A percentile compares a stretch with the other conserved stretches of the same genome.
Conservation (phyloP, 805 yeast genomes). For the Starmerella stigmatis region DNA sequence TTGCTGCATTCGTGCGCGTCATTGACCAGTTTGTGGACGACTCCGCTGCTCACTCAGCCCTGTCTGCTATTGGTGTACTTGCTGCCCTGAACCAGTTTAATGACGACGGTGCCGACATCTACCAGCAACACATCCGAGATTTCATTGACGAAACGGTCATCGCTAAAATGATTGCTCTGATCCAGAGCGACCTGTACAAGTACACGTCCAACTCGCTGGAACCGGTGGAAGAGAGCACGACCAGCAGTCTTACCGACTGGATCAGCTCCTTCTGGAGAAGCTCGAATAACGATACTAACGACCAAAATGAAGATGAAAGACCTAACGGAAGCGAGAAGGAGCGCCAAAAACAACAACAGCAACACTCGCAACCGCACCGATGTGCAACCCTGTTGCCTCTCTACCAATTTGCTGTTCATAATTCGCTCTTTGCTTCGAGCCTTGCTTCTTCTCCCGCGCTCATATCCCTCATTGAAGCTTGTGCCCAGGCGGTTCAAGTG, state of each 20-base stretch:
- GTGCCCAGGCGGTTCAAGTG: constrained; percentile 28
- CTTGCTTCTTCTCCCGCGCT: constrained; percentile 27
- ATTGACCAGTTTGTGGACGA: constrained; percentile 25
- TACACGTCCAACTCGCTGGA: not conserved
- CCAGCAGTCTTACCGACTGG: not conserved
- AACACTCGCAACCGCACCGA: not conserved
- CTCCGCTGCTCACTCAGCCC: constrained; percentile 29
- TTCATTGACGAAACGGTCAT: constrained; percentile 33
- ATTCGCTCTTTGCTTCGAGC: constrained; percentile 29
- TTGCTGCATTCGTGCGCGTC: constrained; percentile 30
- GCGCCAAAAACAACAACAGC: constrained; percentile 7
- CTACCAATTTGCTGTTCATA: constrained; percentile 32
- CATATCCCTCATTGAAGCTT: constrained; percentile 26
- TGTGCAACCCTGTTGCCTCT: constrained; percentile 24
- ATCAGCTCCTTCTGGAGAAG: not conserved
- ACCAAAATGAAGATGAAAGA: not conserved
- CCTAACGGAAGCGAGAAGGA: too few relatives aligned
- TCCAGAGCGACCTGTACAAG: constrained; percentile 16
- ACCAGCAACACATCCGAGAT: constrained; percentile 32
- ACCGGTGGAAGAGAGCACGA: not conserved
- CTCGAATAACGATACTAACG: not conserved
- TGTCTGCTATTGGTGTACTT: constrained; percentile 32
- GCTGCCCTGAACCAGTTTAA: constrained; percentile 31
- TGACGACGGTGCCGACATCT: constrained; percentile 31
- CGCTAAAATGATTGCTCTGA: constrained; percentile 26